Evolutionary conservation across 129 eudicot species (phyloP).

Genomic region (sunflower (Helianthus annuus)): HanXRQr2.0-SUNRISE NC_035435.2:155272136-155272635

Average conservation of each 20-base stretch:
- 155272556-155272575: neutral
- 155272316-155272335: no score
- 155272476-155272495: slow-evolving; percentile 31
- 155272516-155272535: neutral
- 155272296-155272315: no score
- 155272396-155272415: neutral
- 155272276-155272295: no score
- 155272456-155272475: slow-evolving; percentile 88
- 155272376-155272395: neutral
- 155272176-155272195: no score
- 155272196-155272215: no score
- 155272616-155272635: neutral
- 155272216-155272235: no score
- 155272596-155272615: neutral
- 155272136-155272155: no score
- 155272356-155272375: neutral
- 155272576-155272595: neutral
- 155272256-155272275: no score
- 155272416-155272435: slow-evolving; percentile 51
- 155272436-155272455: slow-evolving; percentile 92
- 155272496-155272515: neutral
- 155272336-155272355: neutral
- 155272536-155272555: neutral
- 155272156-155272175: no score
- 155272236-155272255: no score